These are phyloP conservation scores for Meyerozyma athensensis DNA, from an alignment of 1,139 yeast genomes.

Conservation along the genomic window DNA sequence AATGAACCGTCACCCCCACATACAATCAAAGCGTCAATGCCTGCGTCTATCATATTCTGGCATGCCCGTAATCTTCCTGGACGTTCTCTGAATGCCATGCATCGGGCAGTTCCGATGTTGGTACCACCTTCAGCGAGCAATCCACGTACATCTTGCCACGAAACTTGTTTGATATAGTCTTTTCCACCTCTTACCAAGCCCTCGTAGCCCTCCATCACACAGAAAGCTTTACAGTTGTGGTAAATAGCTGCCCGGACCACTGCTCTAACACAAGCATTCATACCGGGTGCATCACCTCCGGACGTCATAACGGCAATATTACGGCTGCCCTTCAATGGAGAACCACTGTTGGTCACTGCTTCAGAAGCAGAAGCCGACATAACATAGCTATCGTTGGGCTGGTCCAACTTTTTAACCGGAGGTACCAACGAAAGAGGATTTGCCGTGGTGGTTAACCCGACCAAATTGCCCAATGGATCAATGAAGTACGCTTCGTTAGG, in stretches of 20 bases:
- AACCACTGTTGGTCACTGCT: background rate
- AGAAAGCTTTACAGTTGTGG: constrained; percentile 68
- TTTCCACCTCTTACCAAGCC: constrained; percentile 69
- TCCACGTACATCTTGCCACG: constrained; percentile 75
- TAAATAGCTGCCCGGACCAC: constrained; percentile 72
- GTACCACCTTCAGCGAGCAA: constrained; percentile 77
- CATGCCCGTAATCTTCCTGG: constrained; percentile 66
- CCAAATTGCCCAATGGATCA: constrained; percentile 63
- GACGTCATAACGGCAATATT: constrained; percentile 83
- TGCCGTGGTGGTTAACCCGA: constrained; percentile 60
- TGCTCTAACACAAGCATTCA: constrained; percentile 80
- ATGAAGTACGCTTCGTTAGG: constrained; percentile 65
- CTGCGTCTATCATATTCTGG: constrained; percentile 61
- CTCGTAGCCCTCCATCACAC: constrained; percentile 73
- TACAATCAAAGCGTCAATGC: constrained; percentile 74
- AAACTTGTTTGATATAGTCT: constrained; percentile 57
- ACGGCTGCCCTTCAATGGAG: constrained; percentile 16
- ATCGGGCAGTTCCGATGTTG: constrained; percentile 76
- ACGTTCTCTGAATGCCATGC: constrained; percentile 62
- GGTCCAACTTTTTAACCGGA: constrained; percentile 24
- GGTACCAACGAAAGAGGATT: constrained; percentile 57
- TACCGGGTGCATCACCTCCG: constrained; percentile 86
- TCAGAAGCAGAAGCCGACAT: constrained; percentile 11
- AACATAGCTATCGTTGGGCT: constrained; percentile 4
- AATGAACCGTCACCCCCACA: constrained; percentile 87